phyloP scores from a whole-genome alignment of 1,284 basidiomycete species.

The Papiliotrema laurentii region DNA sequence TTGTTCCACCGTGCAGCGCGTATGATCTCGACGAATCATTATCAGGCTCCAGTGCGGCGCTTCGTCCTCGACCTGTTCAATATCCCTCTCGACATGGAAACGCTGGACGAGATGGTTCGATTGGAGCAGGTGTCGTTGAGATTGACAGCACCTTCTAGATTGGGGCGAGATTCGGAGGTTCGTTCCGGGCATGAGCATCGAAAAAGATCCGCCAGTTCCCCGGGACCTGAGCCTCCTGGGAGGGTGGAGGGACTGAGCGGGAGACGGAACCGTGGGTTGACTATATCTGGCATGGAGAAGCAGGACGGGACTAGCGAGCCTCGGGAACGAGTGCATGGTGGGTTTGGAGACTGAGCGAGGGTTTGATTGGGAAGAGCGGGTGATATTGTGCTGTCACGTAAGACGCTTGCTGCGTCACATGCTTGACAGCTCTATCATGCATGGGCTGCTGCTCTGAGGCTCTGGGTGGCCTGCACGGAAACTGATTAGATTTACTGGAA shows the following conservation, averaged over 20 bases:
- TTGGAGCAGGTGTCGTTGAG: constrained; percentile 17
- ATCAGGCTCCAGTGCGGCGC: constrained; percentile 80
- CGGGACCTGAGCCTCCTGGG: constrained; percentile 8
- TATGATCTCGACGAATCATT: constrained; percentile 79
- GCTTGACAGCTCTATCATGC: no score
- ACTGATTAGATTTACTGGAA: no score
- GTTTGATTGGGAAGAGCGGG: no score
- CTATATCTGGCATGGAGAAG: constrained; percentile 15
- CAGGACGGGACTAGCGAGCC: not conserved
- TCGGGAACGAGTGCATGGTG: not conserved
- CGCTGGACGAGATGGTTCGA: constrained; percentile 24
- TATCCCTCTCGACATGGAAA: constrained; percentile 55
- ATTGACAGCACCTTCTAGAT: not conserved
- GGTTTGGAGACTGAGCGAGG: not conserved
- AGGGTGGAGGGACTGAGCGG: not conserved
- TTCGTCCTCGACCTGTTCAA: constrained; percentile 93
- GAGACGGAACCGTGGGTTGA: constrained; percentile 15
- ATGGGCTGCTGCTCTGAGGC: no score
- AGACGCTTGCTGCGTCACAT: no score
- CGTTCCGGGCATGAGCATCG: not conserved
- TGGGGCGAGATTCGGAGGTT: no score
- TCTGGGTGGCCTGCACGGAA: no score
- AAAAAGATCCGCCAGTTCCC: constrained; percentile 8
- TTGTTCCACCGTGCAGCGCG: constrained; percentile 80
- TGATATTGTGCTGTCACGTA: no score